Evolutionary conservation across 768 basidiomycete genomes (phyloP).

Genomic region (Mycena belliarum): DNA sequence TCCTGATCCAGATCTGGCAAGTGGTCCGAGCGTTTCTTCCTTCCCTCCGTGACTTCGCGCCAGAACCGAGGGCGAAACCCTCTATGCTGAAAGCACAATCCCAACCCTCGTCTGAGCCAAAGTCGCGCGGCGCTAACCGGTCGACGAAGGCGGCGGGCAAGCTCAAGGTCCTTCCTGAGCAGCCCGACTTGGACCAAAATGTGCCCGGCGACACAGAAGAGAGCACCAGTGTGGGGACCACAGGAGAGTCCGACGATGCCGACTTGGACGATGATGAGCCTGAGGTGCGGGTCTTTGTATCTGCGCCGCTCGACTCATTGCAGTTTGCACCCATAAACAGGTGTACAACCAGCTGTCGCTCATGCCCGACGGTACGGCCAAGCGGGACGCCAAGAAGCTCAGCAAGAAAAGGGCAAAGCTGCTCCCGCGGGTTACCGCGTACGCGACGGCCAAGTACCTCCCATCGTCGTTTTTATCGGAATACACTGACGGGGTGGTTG

Average conservation of each 20-base stretch:
- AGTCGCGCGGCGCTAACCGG: conserved; percentile 71
- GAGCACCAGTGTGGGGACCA: conserved; percentile 37
- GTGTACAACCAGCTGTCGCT: conserved; percentile 93
- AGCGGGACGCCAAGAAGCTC: conserved; percentile 83
- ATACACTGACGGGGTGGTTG: not conserved
- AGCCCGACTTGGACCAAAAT: conserved; percentile 52
- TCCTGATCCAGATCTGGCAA: no score
- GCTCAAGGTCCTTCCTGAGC: conserved; percentile 85
- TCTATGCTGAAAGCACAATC: conserved; percentile 21
- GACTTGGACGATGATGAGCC: conserved; percentile 65
- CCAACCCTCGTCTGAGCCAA: conserved; percentile 41
- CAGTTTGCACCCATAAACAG: conserved; percentile 36
- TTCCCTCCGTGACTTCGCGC: no score
- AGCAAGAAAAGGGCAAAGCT: conserved; percentile 96
- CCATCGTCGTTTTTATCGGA: not conserved
- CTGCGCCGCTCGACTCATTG: no score
- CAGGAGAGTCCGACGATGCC: conserved; percentile 72
- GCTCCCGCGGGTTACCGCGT: conserved; percentile 92
- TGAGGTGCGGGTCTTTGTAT: conserved; percentile 63
- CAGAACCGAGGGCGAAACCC: no score
- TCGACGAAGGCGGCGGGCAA: conserved; percentile 84
- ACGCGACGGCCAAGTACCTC: conserved; percentile 88
- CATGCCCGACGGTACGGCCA: conserved; percentile 92
- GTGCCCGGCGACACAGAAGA: conserved; percentile 42
- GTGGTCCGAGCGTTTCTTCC: no score